Evolutionary conservation across 768 basidiomycete genomes (phyloP).

Genomic region (Coprinopsis cinerea): DNA sequence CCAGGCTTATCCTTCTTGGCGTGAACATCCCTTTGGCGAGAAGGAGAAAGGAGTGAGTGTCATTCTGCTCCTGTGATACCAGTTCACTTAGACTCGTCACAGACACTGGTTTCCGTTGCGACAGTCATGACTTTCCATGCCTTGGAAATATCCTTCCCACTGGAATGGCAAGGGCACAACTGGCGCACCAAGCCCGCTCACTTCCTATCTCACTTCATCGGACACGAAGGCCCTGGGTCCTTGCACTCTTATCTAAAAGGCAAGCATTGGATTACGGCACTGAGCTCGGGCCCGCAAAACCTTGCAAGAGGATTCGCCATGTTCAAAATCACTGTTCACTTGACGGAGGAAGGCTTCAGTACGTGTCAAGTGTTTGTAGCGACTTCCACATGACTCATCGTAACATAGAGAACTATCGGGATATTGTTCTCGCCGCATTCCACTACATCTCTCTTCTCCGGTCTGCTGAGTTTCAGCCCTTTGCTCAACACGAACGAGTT

Average conservation of each 20-base stretch:
- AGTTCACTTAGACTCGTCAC: slow-evolving; percentile 10
- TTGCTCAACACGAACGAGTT: slow-evolving; percentile 72
- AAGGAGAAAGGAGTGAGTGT: slow-evolving; percentile 63
- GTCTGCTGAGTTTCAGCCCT: slow-evolving; percentile 51
- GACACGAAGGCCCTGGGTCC: slow-evolving; percentile 92
- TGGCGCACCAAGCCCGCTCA: slow-evolving; percentile 76
- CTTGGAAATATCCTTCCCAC: slow-evolving; percentile 75
- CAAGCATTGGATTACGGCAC: slow-evolving; percentile 77
- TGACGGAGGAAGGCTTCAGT: slow-evolving; percentile 88
- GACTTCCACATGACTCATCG: neutral
- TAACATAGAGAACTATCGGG: slow-evolving; percentile 67
- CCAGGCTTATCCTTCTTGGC: slow-evolving; percentile 55
- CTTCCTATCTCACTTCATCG: slow-evolving; percentile 77
- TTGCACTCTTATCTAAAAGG: slow-evolving; percentile 85
- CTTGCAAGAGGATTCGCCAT: slow-evolving; percentile 82
- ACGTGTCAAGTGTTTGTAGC: slow-evolving; percentile 32
- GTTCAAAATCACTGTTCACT: slow-evolving; percentile 75
- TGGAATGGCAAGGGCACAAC: slow-evolving; percentile 64
- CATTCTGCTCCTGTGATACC: neutral
- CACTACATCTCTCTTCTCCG: slow-evolving; percentile 75
- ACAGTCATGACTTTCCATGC: slow-evolving; percentile 86
- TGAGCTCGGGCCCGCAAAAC: slow-evolving; percentile 64
- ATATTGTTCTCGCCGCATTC: slow-evolving; percentile 63
- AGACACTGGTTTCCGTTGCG: slow-evolving; percentile 82
- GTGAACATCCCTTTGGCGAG: slow-evolving; percentile 71